A percentile compares a stretch with the other conserved stretches of the same genome.
Evolutionary conservation across 352 stramenopile species (phyloP).

Genomic region (Phytophthora brassicae): DNA sequence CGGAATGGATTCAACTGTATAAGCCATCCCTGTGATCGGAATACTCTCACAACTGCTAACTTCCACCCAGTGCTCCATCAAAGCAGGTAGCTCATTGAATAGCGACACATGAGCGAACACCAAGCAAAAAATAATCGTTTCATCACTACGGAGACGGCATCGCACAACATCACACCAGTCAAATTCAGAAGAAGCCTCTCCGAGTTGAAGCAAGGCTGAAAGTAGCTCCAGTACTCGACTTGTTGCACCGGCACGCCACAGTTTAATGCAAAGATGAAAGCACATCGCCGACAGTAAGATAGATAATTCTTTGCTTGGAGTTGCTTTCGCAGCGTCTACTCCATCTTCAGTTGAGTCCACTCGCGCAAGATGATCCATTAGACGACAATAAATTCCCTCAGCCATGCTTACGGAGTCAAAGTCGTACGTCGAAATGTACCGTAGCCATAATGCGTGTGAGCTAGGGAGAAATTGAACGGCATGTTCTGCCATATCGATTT

Average conservation of each 20-base stretch:
- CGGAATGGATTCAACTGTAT: constrained; percentile 28
- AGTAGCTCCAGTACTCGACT: constrained; percentile 22
- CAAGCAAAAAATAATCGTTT: constrained; percentile 25
- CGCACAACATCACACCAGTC: constrained; percentile 28
- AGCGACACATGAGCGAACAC: constrained; percentile 28
- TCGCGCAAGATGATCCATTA: constrained; percentile 36
- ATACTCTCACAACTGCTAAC: constrained; percentile 23
- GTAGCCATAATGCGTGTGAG: constrained; percentile 47
- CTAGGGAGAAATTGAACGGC: constrained; percentile 41
- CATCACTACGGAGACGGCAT: constrained; percentile 21
- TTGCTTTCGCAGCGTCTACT: background rate
- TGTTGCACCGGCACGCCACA: constrained; percentile 33
- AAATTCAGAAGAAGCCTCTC: constrained; percentile 20
- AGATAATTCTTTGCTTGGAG: constrained; percentile 18
- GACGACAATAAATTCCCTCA: constrained; percentile 36
- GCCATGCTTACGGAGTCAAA: constrained; percentile 38
- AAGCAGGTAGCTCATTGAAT: constrained; percentile 28
- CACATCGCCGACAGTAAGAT: constrained; percentile 36
- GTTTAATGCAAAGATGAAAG: constrained; percentile 39
- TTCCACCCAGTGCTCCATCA: constrained; percentile 35
- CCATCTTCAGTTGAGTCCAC: constrained; percentile 6
- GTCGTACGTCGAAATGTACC: constrained; percentile 39
- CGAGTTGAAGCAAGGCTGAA: constrained; percentile 31
- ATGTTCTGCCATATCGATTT: constrained; percentile 42
- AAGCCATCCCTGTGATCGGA: constrained; percentile 30